A percentile compares a stretch with the other conserved stretches of the same genome.
These are phyloP conservation scores for Actinidia polygama DNA, from an alignment of 179 eudicot genomes.

Conservation along the genomic window DNA sequence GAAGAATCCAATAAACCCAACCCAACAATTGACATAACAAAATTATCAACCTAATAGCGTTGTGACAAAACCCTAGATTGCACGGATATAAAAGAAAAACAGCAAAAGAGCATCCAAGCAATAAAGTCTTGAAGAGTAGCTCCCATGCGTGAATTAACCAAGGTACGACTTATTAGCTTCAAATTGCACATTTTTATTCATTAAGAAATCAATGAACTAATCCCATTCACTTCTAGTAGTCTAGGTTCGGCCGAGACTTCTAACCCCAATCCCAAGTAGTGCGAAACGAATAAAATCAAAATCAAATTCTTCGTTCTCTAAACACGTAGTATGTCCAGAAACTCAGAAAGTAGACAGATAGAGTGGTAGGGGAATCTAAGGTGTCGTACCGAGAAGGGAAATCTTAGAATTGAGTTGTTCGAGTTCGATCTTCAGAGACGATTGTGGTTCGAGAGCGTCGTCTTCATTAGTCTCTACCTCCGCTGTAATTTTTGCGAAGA, in stretches of 20 bases:
- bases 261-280: neutral
- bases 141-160: neutral
- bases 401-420: constrained; percentile 63
- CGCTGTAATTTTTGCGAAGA: neutral
- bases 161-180: neutral
- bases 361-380: neutral
- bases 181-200: too few relatives aligned
- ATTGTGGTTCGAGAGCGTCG: constrained; percentile 20
- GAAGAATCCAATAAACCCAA: constrained; percentile 1
- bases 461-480: constrained; percentile 16
- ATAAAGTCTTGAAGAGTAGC: neutral
- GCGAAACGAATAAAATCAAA: neutral
- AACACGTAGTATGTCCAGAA: neutral
- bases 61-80: neutral
- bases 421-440: constrained; percentile 48
- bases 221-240: neutral
- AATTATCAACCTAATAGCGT: neutral
- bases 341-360: neutral
- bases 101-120: too few relatives aligned
- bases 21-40: neutral
- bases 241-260: neutral
- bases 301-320: neutral
- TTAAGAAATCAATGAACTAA: constrained; percentile 3
- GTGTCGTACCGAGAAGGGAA: constrained; percentile 45
- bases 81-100: too few relatives aligned